Evolutionary conservation across 495 filamentous ascomycete genomes (phyloP).

Genomic region (Neurospora sp.): DNA sequence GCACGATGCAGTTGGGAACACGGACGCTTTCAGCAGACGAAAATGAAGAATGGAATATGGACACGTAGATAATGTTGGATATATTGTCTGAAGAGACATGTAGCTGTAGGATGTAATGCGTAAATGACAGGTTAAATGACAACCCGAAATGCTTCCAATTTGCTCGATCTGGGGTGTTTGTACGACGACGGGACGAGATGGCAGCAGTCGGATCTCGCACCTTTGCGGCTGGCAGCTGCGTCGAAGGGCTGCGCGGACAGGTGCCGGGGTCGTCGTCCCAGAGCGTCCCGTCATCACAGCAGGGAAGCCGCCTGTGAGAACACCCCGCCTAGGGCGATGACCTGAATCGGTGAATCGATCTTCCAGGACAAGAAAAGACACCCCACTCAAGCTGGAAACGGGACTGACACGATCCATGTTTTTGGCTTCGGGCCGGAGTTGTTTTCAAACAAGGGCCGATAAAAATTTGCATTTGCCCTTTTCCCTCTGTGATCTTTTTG

Average conservation of each 20-base stretch:
- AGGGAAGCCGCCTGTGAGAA: neutral
- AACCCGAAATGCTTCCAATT: neutral
- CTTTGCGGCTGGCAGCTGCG: neutral
- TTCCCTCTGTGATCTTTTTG: neutral
- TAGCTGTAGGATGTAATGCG: neutral
- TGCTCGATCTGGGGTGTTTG: neutral
- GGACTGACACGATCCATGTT: neutral
- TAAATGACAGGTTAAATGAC: neutral
- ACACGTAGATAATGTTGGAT: neutral
- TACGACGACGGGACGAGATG: neutral
- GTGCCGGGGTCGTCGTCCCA: neutral
- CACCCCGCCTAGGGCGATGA: neutral
- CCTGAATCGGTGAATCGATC: neutral
- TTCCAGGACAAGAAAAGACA: neutral
- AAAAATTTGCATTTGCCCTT: neutral
- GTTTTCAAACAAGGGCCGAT: neutral
- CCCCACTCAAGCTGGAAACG: neutral
- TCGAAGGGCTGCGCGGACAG: neutral
- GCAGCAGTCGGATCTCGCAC: neutral
- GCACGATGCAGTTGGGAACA: neutral
- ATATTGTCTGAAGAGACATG: neutral
- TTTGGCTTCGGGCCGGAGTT: neutral
- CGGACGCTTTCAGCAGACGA: neutral
- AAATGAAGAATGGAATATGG: neutral
- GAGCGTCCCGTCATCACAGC: neutral